A percentile compares a stretch with the other conserved stretches of the same genome.
Conservation (phyloP, 1,284 basidiomycete genomes). For the Cutaneotrichosporon arboriforme region DNA sequence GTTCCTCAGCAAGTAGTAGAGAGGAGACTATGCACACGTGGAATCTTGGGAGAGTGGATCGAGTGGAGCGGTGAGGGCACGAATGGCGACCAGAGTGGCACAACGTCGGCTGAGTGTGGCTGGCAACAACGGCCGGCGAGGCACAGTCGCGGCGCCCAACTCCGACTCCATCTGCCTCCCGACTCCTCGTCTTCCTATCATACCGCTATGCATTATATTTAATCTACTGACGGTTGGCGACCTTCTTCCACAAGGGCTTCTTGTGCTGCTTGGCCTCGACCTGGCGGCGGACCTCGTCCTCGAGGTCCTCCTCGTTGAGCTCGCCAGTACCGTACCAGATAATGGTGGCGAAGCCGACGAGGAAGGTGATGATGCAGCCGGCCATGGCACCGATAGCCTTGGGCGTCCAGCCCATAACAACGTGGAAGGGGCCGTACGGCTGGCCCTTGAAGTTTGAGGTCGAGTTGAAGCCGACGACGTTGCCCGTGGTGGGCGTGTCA, state of each 20-base stretch:
- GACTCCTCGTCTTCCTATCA: too few relatives aligned
- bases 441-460: constrained; percentile 48
- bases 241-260: constrained; percentile 19
- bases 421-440: constrained; percentile 65
- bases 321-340: constrained; percentile 73
- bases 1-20: constrained; percentile 14
- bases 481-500: constrained; percentile 61
- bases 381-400: constrained; percentile 77
- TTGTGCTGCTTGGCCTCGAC: constrained; percentile 58
- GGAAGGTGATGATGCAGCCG: constrained; percentile 74
- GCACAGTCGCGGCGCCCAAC: too few relatives aligned
- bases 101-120: too few relatives aligned
- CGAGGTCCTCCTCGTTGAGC: constrained; percentile 69
- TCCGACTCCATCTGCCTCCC: too few relatives aligned
- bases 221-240: not conserved
- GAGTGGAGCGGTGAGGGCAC: too few relatives aligned
- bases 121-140: too few relatives aligned
- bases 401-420: constrained; percentile 61
- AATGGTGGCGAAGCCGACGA: constrained; percentile 72
- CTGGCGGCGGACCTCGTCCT: constrained; percentile 58
- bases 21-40: too few relatives aligned
- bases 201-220: not conserved
- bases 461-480: constrained; percentile 51
- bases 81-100: too few relatives aligned
- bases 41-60: too few relatives aligned